A percentile compares a stretch with the other conserved stretches of the same genome.
These are phyloP conservation scores for Pseudofabraea citricarpa DNA, from an alignment of 2,329 filamentous ascomycete species.

Conservation along the genomic window DNA sequence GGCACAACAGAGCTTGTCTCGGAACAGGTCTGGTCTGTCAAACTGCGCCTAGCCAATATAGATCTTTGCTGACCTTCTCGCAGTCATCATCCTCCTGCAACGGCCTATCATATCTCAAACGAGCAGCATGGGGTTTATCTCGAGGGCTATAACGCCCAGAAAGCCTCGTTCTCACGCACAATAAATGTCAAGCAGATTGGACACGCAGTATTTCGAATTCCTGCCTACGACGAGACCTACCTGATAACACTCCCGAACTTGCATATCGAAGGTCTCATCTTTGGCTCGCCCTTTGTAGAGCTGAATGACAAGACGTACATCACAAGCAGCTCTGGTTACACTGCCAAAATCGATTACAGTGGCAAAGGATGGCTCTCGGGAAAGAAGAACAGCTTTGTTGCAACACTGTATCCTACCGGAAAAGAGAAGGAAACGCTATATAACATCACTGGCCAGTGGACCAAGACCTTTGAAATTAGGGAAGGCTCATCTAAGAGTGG, in stretches of 20 bases:
- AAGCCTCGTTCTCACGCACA: conserved; percentile 88
- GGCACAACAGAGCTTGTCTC: conserved; percentile 84
- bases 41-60: not conserved
- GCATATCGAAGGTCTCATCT: conserved; percentile 91
- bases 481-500: conserved; percentile 54
- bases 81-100: conserved; percentile 88
- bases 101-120: conserved; percentile 91
- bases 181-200: conserved; percentile 95
- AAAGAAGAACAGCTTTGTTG: conserved; percentile 89
- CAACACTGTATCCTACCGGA: conserved; percentile 65
- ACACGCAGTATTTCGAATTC: conserved; percentile 77
- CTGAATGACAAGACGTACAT: conserved; percentile 83
- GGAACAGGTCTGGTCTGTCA: conserved; percentile 76
- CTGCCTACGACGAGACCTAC: conserved; percentile 55
- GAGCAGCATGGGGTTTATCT: conserved; percentile 71
- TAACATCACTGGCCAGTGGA: conserved; percentile 89
- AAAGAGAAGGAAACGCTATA: conserved; percentile 71
- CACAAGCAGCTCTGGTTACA: conserved; percentile 78
- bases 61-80: not conserved
- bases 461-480: conserved; percentile 73
- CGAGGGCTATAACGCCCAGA: conserved; percentile 94
- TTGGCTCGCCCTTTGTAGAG: conserved; percentile 83
- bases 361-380: conserved; percentile 93
- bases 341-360: conserved; percentile 85
- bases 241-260: conserved; percentile 87